phyloP scores from a whole-genome alignment of 306 rosid genomes.

The Morella rubra region DNA sequence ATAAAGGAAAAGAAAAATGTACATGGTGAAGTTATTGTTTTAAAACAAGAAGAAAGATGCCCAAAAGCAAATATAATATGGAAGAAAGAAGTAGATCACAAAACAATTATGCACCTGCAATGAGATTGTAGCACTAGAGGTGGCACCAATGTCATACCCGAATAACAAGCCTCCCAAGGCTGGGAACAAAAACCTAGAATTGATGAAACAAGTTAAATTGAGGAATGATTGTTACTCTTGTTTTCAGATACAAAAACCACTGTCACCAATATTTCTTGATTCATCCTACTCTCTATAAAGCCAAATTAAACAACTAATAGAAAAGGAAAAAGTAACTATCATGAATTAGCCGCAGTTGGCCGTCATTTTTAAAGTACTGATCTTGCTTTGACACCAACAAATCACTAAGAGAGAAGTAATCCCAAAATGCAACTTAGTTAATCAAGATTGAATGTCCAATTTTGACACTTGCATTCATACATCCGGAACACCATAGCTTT shows the following conservation, averaged over 20 bases:
- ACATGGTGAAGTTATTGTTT: neutral
- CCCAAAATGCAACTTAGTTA: neutral
- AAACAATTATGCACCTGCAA: constrained; percentile 50
- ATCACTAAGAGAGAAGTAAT: neutral
- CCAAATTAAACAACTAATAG: neutral
- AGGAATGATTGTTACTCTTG: constrained; percentile 11
- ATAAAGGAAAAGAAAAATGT: neutral
- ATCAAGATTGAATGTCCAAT: neutral
- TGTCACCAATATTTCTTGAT: neutral
- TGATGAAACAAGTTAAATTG: constrained; percentile 23
- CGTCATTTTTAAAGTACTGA: neutral
- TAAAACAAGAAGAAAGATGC: constrained; percentile 2
- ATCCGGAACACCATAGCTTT: neutral
- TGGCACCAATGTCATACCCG: constrained; percentile 97
- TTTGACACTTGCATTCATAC: neutral
- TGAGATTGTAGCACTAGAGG: constrained; percentile 88
- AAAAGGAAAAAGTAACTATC: neutral
- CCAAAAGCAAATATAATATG: constrained; percentile 10
- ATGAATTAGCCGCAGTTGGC: neutral
- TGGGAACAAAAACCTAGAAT: constrained; percentile 81
- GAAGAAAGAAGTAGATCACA: neutral
- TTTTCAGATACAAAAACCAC: neutral
- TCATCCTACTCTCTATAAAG: constrained; percentile 1
- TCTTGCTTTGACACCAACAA: constrained; percentile 6
- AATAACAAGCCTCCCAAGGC: constrained; percentile 96